Percentiles rank a stretch among this genome's conserved stretches.
These are phyloP conservation scores for Debaryomyces prosopidis DNA, from an alignment of 805 yeast genomes.

Conservation along the genomic window DNA sequence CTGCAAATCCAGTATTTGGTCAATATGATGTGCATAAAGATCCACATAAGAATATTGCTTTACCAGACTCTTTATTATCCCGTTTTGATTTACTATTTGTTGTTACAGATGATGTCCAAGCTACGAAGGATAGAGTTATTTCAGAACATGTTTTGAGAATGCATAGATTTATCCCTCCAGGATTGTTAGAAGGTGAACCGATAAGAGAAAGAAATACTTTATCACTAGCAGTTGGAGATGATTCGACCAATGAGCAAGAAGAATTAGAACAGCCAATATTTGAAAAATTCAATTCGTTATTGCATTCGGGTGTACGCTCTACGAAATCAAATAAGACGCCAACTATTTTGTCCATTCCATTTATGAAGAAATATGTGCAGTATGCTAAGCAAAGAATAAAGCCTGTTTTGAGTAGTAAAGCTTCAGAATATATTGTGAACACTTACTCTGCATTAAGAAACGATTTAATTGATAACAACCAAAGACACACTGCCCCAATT, in stretches of 20 bases:
- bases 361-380: slow-evolving; percentile 88
- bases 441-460: slow-evolving; percentile 83
- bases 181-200: slow-evolving; percentile 91
- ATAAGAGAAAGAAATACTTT: slow-evolving; percentile 73
- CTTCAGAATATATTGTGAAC: slow-evolving; percentile 77
- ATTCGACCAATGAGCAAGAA: slow-evolving; percentile 42
- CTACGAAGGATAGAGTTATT: slow-evolving; percentile 77
- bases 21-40: slow-evolving; percentile 95
- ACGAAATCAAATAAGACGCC: slow-evolving; percentile 25
- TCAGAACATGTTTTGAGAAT: slow-evolving; percentile 94
- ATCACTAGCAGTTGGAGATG: slow-evolving; percentile 80
- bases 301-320: slow-evolving; percentile 72
- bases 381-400: slow-evolving; percentile 86
- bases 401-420: slow-evolving; percentile 76
- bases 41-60: slow-evolving; percentile 94
- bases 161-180: slow-evolving; percentile 87
- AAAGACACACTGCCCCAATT: slow-evolving; percentile 84
- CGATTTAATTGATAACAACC: slow-evolving; percentile 59
- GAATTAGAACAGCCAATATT: slow-evolving; percentile 62
- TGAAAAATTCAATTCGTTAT: slow-evolving; percentile 77
- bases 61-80: slow-evolving; percentile 93
- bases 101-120: slow-evolving; percentile 93
- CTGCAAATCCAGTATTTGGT: slow-evolving; percentile 96
- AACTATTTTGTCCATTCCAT: slow-evolving; percentile 64
- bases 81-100: slow-evolving; percentile 95